These are phyloP conservation scores for Chaetomium sp. DNA, from an alignment of 2,329 filamentous ascomycete species.

Conservation along the genomic window DNA sequence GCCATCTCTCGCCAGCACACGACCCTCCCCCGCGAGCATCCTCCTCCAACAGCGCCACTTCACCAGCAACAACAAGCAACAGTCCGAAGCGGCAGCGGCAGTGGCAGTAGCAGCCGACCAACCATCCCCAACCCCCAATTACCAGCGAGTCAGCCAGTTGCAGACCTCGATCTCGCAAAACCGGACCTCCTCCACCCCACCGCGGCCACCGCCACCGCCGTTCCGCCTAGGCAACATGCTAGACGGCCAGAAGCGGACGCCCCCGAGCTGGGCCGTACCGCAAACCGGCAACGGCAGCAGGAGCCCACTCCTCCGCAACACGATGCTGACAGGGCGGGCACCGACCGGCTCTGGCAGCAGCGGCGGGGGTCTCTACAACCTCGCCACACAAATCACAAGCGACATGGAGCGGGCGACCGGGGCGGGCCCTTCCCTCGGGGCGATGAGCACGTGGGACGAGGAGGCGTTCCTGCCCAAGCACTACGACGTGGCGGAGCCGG, in stretches of 20 bases:
- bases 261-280: background rate
- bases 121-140: background rate
- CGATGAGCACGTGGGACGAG: slow-evolving; percentile 15
- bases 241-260: background rate
- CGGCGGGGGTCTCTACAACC: background rate
- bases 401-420: slow-evolving; percentile 17
- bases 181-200: background rate
- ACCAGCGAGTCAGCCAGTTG: background rate
- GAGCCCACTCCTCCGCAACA: background rate
- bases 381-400: slow-evolving; percentile 7
- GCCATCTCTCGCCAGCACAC: slow-evolving; percentile 23
- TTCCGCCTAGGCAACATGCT: slow-evolving; percentile 13
- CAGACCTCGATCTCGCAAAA: slow-evolving; percentile 1
- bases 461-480: slow-evolving; percentile 29
- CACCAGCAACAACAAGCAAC: slow-evolving; percentile 20
- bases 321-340: background rate
- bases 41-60: slow-evolving; percentile 22
- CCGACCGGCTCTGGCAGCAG: background rate
- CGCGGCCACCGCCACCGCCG: slow-evolving; percentile 14
- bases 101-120: slow-evolving; percentile 8
- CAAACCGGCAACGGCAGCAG: background rate
- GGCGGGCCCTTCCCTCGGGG: too few relatives aligned
- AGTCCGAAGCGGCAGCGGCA: slow-evolving; percentile 14
- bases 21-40: slow-evolving; percentile 13
- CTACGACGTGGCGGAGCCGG: slow-evolving; percentile 31